Conservation (phyloP, 345 rosid species). For the Abelmoschus esculentus region DNA sequence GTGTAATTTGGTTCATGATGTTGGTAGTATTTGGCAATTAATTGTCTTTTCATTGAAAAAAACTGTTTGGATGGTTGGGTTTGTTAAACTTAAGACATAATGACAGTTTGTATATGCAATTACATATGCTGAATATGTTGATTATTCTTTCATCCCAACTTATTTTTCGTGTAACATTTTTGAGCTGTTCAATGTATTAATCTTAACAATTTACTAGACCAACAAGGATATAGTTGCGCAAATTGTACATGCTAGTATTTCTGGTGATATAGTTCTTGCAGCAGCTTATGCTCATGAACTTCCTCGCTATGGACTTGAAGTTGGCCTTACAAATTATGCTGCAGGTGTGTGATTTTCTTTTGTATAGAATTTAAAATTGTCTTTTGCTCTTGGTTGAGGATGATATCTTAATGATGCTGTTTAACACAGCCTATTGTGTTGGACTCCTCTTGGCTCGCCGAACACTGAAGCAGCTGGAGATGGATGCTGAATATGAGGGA, state of each 20-base stretch:
- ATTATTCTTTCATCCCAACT: too few species aligned
- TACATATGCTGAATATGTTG: too few species aligned
- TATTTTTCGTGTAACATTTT: not conserved
- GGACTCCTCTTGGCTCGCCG: slow-evolving; percentile 76
- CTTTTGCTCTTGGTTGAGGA: not conserved
- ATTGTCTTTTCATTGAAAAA: too few species aligned
- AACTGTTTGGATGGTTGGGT: too few species aligned
- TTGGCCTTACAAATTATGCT: slow-evolving; percentile 67
- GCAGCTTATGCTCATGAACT: slow-evolving; percentile 64
- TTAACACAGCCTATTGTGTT: slow-evolving; percentile 50
- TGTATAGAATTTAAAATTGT: not conserved
- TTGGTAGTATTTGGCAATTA: too few species aligned
- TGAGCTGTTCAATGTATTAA: not conserved
- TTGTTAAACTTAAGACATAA: too few species aligned
- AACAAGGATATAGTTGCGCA: slow-evolving; percentile 64
- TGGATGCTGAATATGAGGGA: slow-evolving; percentile 65
- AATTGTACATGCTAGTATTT: slow-evolving; percentile 40
- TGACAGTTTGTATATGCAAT: too few species aligned
- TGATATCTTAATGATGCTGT: not conserved
- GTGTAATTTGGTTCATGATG: too few species aligned
- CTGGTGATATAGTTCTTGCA: slow-evolving; percentile 56
- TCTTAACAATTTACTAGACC: slow-evolving; percentile 32
- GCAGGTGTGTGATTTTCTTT: slow-evolving; percentile 36
- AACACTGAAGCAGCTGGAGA: slow-evolving; percentile 52
- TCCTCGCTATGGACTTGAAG: slow-evolving; percentile 55